Base-by-base conservation (phyloP, 805 yeast species). In the Komagataella mondaviorum region DNA sequence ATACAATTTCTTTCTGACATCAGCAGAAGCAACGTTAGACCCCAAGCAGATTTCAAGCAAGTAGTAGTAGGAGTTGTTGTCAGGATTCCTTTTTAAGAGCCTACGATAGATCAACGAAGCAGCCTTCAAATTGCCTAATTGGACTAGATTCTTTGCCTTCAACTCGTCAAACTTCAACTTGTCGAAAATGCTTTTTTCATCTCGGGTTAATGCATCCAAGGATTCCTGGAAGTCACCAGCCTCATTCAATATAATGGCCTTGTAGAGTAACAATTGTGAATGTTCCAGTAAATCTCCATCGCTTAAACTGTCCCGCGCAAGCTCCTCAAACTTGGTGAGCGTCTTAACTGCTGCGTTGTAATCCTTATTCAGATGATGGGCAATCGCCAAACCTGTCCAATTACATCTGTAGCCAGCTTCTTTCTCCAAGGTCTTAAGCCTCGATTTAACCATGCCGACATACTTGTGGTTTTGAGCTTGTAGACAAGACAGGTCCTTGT, bases 361-460 rank as follows among this genome's bases (percentile, higher is more conserved):
- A 60, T 89, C 87, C 23, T 77, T 76, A 63, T 78, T 78, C 62
- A 90, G 71, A 64, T 86, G 87, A 62, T 85, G 88, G 1, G 97
- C 96, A 46, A 88, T 74, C 1, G 96, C 96, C 50, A 85, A 73
- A 0, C 84, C 83, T 1, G 95, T 85, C 96, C 96, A 90, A 62
- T 88, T 86, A 55, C 91, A 89, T 56, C 96, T 77, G 63, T 80
- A 86, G 0, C 95, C 95, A 8, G 93, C 81, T 58, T 77, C 83
- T 23, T 77, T 75, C 59, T 84, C 86, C 65, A 93, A 73, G 59
- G 80, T 81, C 44, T 73, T 72, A 54, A 78, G 80, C 59, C 97
- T 77, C 1, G 91, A 76, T 8, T 69, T 76, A 4, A 78, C 73
- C 55, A 85, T 73, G 22, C 73, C 73, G 57, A 77, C 77, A 62